Percentiles rank a stretch among this genome's conserved stretches.
Conservation (phyloP, 257 asterid genomes). For the Paraleonurus japonicus region DNA sequence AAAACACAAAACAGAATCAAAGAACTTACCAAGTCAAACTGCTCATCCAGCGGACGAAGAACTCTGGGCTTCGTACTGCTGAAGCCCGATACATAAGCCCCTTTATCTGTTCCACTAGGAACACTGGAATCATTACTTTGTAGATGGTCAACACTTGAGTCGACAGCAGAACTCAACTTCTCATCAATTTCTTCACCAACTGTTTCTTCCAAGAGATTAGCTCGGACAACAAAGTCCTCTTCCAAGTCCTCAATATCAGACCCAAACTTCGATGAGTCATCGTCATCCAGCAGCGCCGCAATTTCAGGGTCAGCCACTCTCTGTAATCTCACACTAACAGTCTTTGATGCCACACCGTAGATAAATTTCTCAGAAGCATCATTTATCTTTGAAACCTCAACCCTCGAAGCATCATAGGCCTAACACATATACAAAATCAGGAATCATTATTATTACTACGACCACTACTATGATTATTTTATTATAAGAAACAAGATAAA, state of each 20-base stretch:
- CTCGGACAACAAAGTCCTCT: conserved; percentile 79
- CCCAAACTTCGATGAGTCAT: conserved; percentile 49
- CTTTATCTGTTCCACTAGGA: conserved; percentile 20
- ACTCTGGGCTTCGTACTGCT: conserved; percentile 46
- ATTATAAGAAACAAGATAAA: neutral
- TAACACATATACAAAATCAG: conserved; percentile 18
- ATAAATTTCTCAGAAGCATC: conserved; percentile 48
- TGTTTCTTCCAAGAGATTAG: conserved; percentile 58
- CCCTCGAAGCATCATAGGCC: conserved; percentile 91
- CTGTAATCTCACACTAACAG: conserved; percentile 54
- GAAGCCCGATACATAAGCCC: neutral
- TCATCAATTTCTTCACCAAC: conserved; percentile 36
- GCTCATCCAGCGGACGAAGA: conserved; percentile 81
- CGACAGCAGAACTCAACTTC: conserved; percentile 29
- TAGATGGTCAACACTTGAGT: conserved; percentile 14
- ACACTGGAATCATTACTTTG: conserved; percentile 22
- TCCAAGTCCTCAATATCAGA: conserved; percentile 90
- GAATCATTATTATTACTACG: neutral
- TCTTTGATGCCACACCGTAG: conserved; percentile 57
- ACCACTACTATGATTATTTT: neutral
- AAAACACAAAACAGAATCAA: conserved; percentile 3
- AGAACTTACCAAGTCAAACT: conserved; percentile 73
- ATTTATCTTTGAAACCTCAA: conserved; percentile 46
- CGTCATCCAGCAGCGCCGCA: conserved; percentile 73
- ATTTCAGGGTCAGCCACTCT: conserved; percentile 80